Evolutionary conservation across 495 filamentous ascomycete species (phyloP).

Genomic region (Tuber borchii): DNA sequence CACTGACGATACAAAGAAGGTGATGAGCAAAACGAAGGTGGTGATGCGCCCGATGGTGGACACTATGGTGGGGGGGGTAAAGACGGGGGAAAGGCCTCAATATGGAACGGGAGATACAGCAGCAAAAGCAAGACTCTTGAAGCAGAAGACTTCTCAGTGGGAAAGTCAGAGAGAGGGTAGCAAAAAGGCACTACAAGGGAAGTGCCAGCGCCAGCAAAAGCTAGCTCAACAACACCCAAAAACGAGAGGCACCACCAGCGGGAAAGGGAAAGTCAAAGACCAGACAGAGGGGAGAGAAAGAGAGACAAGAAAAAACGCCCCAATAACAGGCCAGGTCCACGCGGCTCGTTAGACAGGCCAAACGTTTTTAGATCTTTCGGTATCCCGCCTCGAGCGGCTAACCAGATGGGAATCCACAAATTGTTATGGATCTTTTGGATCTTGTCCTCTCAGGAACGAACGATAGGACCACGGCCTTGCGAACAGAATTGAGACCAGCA

Average conservation of each 20-base stretch:
- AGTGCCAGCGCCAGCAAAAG: neutral
- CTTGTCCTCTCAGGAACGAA: neutral
- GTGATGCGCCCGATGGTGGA: neutral
- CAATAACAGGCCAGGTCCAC: neutral
- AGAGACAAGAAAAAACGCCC: neutral
- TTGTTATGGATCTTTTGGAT: neutral
- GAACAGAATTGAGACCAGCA: neutral
- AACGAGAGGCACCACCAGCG: neutral
- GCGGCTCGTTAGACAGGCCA: neutral
- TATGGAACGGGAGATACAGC: neutral
- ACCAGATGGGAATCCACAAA: neutral
- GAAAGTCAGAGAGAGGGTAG: neutral
- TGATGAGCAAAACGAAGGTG: slow-evolving; percentile 1
- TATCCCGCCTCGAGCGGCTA: slow-evolving; percentile 5
- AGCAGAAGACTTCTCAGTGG: neutral
- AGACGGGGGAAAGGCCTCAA: neutral
- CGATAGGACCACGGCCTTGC: neutral
- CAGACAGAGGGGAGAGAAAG: neutral
- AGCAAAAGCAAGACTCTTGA: neutral
- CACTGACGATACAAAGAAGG: neutral
- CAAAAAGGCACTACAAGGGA: neutral
- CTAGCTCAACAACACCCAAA: neutral
- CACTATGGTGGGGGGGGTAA: neutral
- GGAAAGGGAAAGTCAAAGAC: neutral
- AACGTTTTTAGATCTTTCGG: neutral